Evolutionary conservation across 129 eudicot genomes (phyloP).

Genomic region (Flaveria ramosissima): DNA sequence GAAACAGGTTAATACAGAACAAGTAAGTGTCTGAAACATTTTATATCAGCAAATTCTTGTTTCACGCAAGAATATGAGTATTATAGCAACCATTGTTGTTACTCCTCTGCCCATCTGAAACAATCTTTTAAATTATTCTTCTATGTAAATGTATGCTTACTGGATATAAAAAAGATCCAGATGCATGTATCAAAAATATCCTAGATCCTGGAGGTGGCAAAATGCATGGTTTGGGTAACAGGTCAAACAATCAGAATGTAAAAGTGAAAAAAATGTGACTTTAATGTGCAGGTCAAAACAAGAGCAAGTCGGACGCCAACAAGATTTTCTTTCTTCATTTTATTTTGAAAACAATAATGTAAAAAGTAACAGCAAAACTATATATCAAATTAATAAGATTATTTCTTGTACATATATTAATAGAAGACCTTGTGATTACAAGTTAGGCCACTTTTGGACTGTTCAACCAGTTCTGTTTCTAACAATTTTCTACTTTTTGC

Average conservation of each 20-base stretch:
- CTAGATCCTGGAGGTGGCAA: not conserved
- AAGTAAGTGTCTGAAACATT: not conserved
- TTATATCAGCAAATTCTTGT: constrained; percentile 4
- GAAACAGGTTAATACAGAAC: constrained; percentile 7
- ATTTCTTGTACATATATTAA: not conserved
- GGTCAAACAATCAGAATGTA: not conserved
- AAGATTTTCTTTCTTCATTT: not conserved
- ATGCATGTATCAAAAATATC: constrained; percentile 1
- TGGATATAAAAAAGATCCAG: not conserved
- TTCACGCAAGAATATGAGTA: constrained; percentile 1
- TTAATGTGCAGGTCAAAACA: not conserved
- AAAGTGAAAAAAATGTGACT: not conserved
- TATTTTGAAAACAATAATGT: not conserved
- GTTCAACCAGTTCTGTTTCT: not conserved
- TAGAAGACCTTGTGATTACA: not conserved
- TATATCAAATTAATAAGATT: not conserved
- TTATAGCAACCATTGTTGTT: not conserved
- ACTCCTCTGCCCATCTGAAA: not conserved
- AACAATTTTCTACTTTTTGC: not conserved
- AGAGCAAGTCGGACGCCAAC: not conserved
- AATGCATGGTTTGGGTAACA: not conserved
- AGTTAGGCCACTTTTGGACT: not conserved
- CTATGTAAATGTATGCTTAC: constrained; percentile 6
- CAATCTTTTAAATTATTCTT: constrained; percentile 1
- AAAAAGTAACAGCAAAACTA: not conserved